Evolutionary conservation across 2,329 filamentous ascomycete genomes (phyloP), one percentile per base, ranked within the genome.

Genomic region (Pezicula radicicola): DNA sequence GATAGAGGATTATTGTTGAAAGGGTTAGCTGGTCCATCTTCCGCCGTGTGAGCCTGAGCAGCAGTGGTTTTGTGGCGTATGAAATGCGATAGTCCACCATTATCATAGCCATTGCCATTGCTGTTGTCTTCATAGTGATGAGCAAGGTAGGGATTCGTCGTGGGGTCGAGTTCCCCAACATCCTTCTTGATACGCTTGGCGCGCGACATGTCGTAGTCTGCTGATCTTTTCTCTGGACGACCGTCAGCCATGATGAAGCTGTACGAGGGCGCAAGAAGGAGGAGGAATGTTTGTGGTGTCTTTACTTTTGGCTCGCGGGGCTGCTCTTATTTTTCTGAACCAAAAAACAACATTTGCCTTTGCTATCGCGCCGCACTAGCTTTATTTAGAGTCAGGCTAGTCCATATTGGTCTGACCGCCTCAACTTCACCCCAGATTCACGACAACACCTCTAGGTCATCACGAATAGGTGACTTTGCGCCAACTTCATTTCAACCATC

Each of bases 91-190:
- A 96, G 75, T 41, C 61, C 57, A 35, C 67, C 63, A 52, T 65
- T 59, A 48, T 39, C 65, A 56, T 73, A 64, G 49, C 66, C 72
- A 68, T 66, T 68, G 42, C 50, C 51, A 43, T 58, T 58, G 9
- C 49, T 46, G 18, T 56, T 50, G 12, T 80, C 73, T 57, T 86
- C 79, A 71, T 93, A 85, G 83, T 88, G 88, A 72, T 99, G 94
- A 51, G 91, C 89, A 56, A 99, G 84, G 75, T 99, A 97, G 1
- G 89, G 90, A 69, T 97, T 97, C 67, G 80, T 66, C 53, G 73
- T 72, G 49, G 81, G 79, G 65, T 83, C 78, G 21, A 63, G 46
- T 55, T 72, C 71, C 45, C 50, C 60, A 28, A 27, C 42, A 28
- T 61, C 30, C 30, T 33, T 62, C 54, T 70, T 75, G 56, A 70